Percentiles rank a stretch among this genome's conserved stretches.
phyloP scores from a whole-genome alignment of 257 asterid species.

The Solanum verrucosum region DNA sequence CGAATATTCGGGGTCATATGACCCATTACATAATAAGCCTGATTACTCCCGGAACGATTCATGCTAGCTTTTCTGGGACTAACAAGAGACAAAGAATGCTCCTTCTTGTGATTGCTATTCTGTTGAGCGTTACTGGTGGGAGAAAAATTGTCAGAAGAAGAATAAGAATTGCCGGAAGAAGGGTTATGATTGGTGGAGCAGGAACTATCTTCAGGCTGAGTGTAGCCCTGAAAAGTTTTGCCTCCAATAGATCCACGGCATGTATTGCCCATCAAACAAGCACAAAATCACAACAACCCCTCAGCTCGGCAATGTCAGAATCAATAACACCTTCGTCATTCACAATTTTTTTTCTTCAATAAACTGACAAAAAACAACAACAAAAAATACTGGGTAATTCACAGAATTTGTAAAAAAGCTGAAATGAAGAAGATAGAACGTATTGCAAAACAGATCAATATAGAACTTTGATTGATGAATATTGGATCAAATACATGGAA shows the following conservation, averaged over 20 bases:
- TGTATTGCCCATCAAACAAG: constrained; percentile 2
- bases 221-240: not conserved
- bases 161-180: not conserved
- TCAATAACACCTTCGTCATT: not conserved
- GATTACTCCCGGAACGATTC: not conserved
- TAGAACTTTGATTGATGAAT: not conserved
- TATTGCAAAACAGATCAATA: not conserved
- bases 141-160: not conserved
- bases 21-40: not conserved
- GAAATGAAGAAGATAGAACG: not conserved
- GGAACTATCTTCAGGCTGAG: not conserved
- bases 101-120: not conserved
- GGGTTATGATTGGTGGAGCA: not conserved
- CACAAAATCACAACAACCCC: not conserved
- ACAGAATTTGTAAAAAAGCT: not conserved
- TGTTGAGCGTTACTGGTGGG: not conserved
- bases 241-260: constrained; percentile 5
- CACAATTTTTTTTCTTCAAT: not conserved
- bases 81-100: not conserved
- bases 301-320: not conserved
- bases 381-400: not conserved
- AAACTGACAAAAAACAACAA: not conserved
- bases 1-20: not conserved
- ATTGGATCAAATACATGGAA: not conserved
- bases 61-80: not conserved